Conservation (phyloP, 441 rosid genomes). For the Erodium moschatum region DNA sequence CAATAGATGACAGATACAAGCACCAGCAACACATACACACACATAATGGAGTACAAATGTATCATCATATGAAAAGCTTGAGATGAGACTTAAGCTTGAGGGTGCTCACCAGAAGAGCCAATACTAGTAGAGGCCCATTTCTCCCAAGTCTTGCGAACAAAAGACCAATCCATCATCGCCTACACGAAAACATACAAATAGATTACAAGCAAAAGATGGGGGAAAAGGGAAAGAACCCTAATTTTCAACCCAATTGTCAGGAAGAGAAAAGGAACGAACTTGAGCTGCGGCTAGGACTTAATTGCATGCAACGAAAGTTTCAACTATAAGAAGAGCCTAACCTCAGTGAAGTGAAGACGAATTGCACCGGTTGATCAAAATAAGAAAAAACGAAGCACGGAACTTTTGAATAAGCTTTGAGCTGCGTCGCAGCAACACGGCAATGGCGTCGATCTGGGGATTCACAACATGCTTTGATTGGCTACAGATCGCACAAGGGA, state of each 20-base stretch:
- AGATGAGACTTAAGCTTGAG: background rate
- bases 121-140: slow-evolving; percentile 58
- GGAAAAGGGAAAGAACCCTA: background rate
- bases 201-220: background rate
- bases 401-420: too few relatives aligned
- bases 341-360: too few relatives aligned
- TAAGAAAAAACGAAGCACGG: too few relatives aligned
- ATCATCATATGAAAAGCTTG: background rate
- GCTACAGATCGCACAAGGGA: too few relatives aligned
- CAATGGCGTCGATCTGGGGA: too few relatives aligned
- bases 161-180: slow-evolving; percentile 39
- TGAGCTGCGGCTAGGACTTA: too few relatives aligned
- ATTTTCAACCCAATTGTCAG: background rate
- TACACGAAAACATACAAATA: background rate
- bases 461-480: too few relatives aligned
- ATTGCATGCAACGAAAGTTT: too few relatives aligned
- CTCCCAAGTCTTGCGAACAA: slow-evolving; percentile 61
- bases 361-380: too few relatives aligned
- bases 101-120: slow-evolving; percentile 45
- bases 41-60: background rate
- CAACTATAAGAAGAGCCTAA: too few relatives aligned
- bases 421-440: too few relatives aligned
- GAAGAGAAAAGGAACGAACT: background rate
- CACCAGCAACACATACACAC: background rate
- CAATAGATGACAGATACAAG: background rate